Evolutionary conservation across 495 filamentous ascomycete genomes (phyloP).

Genomic region (Lepraria neglecta): DNA sequence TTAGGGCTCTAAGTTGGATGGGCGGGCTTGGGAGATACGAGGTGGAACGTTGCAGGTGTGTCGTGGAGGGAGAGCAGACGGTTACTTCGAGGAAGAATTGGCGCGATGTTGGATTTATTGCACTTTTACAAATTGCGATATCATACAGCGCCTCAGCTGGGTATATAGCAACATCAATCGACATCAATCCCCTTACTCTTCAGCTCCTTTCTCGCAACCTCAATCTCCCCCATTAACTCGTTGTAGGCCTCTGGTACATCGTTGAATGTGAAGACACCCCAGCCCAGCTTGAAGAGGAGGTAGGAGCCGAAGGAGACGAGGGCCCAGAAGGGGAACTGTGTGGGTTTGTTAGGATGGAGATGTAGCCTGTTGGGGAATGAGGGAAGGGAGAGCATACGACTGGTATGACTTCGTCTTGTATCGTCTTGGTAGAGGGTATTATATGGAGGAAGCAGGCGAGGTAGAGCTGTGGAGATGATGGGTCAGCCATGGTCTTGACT

Average conservation of each 20-base stretch:
- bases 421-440: conserved; percentile 68
- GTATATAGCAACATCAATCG: conserved; percentile 32
- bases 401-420: conserved; percentile 49
- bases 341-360: not conserved
- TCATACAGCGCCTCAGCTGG: not conserved
- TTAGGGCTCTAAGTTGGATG: no score
- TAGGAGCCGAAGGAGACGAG: conserved; percentile 90
- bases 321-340: conserved; percentile 83
- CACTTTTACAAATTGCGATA: not conserved
- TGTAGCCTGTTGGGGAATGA: not conserved
- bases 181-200: conserved; percentile 46
- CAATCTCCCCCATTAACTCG: conserved; percentile 69
- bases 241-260: conserved; percentile 87
- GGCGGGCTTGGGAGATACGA: no score
- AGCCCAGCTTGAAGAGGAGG: conserved; percentile 83
- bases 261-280: conserved; percentile 91
- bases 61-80: not conserved
- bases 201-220: conserved; percentile 46
- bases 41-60: no score
- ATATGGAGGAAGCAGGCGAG: conserved; percentile 77
- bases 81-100: no score
- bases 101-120: no score
- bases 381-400: conserved; percentile 38
- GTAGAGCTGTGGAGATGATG: conserved; percentile 59
- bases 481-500: not conserved